Conservation (phyloP, 2,329 filamentous ascomycete genomes). For the Esteya vermicola region DNA sequence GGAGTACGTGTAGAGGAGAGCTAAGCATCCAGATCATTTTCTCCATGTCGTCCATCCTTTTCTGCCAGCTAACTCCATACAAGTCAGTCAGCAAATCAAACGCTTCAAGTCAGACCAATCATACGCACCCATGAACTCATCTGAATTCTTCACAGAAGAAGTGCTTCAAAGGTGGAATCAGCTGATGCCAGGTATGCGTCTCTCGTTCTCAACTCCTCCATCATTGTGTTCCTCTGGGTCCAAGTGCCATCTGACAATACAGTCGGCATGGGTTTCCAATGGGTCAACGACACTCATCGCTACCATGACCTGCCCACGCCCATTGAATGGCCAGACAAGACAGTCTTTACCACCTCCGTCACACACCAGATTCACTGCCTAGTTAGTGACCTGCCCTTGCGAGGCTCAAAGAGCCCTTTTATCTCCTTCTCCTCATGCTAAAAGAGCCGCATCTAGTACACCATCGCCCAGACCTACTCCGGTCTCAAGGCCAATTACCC, state of each 20-base stretch:
- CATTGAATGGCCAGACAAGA: constrained; percentile 19
- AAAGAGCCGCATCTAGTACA: constrained; percentile 10
- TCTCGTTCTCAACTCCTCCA: neutral
- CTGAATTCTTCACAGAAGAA: constrained; percentile 21
- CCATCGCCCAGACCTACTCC: constrained; percentile 28
- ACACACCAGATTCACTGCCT: constrained; percentile 23
- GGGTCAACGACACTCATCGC: constrained; percentile 20
- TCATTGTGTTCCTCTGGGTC: too few species aligned
- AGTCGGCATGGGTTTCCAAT: constrained; percentile 21
- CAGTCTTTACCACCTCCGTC: constrained; percentile 22
- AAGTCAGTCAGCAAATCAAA: constrained; percentile 18
- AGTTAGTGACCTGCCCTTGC: too few species aligned
- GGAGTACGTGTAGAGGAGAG: too few species aligned
- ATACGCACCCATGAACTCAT: constrained; percentile 21
- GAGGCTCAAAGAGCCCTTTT: too few species aligned
- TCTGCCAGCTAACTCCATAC: neutral
- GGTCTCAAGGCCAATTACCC: constrained; percentile 23
- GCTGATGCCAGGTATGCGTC: constrained; percentile 18
- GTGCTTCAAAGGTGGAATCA: constrained; percentile 21
- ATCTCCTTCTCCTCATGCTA: neutral
- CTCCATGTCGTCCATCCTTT: neutral
- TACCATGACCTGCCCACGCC: constrained; percentile 22
- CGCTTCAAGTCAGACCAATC: constrained; percentile 20
- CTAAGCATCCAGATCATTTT: too few species aligned
- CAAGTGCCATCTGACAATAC: constrained; percentile 1